phyloP scores from a whole-genome alignment of 495 filamentous ascomycete species.

The Aspergillus sclerotioniger region DNA sequence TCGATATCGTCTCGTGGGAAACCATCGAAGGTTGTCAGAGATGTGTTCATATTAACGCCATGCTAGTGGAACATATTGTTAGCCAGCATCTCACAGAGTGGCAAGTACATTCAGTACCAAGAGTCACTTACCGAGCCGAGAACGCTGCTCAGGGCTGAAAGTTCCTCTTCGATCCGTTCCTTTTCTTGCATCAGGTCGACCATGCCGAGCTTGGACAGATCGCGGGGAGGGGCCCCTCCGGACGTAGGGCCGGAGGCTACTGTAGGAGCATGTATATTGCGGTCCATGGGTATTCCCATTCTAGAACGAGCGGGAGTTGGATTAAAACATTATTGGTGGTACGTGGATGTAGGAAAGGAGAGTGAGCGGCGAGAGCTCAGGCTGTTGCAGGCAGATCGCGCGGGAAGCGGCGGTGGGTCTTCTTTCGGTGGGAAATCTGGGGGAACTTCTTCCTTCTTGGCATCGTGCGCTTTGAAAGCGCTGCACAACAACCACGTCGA shows the following conservation, averaged over 20 bases:
- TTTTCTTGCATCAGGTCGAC: slow-evolving; percentile 68
- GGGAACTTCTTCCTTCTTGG: background rate
- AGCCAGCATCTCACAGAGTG: background rate
- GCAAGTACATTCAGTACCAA: background rate
- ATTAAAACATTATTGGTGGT: slow-evolving; percentile 13
- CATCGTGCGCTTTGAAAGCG: background rate
- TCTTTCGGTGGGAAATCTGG: background rate
- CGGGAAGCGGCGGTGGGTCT: slow-evolving; percentile 7
- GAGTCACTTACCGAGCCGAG: slow-evolving; percentile 72
- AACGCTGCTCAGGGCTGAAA: slow-evolving; percentile 78
- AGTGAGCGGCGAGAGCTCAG: background rate
- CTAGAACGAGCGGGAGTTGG: slow-evolving; percentile 7
- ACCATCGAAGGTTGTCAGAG: slow-evolving; percentile 84
- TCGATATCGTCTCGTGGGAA: slow-evolving; percentile 93
- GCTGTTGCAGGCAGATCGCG: background rate
- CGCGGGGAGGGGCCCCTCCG: slow-evolving; percentile 48
- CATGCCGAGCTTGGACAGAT: slow-evolving; percentile 60
- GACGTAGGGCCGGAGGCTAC: slow-evolving; percentile 70
- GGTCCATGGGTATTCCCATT: slow-evolving; percentile 59
- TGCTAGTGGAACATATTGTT: slow-evolving; percentile 57
- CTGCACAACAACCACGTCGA: no score
- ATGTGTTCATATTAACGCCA: slow-evolving; percentile 87
- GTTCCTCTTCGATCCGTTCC: slow-evolving; percentile 77
- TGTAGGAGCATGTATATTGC: slow-evolving; percentile 69
- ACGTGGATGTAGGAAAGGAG: background rate